phyloP scores from a whole-genome alignment of 805 yeast species.

The Monosporozyma unispora region DNA sequence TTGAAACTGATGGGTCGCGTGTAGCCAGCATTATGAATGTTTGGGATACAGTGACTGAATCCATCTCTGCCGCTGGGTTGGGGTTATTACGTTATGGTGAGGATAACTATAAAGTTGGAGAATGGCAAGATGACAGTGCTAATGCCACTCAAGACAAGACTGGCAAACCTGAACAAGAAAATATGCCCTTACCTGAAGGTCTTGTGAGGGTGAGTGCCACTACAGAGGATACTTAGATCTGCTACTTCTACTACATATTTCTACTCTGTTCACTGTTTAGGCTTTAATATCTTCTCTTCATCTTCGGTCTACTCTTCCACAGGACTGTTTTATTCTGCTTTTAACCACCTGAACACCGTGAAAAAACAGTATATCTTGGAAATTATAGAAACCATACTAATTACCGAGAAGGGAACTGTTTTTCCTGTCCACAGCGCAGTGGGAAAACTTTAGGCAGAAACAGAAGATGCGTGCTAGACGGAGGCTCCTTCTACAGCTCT shows the following conservation, averaged over 20 bases:
- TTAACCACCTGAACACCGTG: too few species aligned
- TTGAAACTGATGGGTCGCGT: slow-evolving; percentile 20
- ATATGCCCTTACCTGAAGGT: slow-evolving; percentile 53
- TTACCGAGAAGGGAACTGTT: too few species aligned
- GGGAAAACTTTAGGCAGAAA: too few species aligned
- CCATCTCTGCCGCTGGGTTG: slow-evolving; percentile 27
- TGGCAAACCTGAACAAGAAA: slow-evolving; percentile 24
- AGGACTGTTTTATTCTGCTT: neutral
- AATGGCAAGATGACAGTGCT: slow-evolving; percentile 14
- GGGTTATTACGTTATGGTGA: slow-evolving; percentile 26
- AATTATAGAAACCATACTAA: too few species aligned
- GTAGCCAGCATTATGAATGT: slow-evolving; percentile 22
- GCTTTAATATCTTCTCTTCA: too few species aligned
- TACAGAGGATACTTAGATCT: neutral
- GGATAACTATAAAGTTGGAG: slow-evolving; percentile 26
- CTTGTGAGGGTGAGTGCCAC: slow-evolving; percentile 42
- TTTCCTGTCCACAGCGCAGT: too few species aligned
- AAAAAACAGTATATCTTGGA: too few species aligned
- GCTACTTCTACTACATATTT: too few species aligned
- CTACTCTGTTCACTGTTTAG: too few species aligned
- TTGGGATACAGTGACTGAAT: slow-evolving; percentile 27
- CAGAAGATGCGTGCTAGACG: too few species aligned
- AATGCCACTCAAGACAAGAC: slow-evolving; percentile 9
- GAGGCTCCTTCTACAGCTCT: too few species aligned
- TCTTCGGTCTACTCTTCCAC: too few species aligned